Conservation (phyloP, 202 grass and related monocot genomes). For the Panicum virgatum region DNA sequence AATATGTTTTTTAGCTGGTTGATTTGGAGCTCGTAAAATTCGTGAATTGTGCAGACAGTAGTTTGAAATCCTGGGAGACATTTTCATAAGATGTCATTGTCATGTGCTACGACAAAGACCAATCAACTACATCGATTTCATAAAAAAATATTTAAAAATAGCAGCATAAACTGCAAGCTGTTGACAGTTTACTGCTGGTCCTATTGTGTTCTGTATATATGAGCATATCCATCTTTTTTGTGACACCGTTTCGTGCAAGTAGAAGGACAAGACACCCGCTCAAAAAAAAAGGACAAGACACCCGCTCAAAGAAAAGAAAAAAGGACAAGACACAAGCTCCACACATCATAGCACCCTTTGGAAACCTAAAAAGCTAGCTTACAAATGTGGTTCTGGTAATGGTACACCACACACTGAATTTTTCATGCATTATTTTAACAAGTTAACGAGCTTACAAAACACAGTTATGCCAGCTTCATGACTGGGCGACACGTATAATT, state of each 20-base stretch:
- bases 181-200: neutral
- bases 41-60: neutral
- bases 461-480: constrained; percentile 28
- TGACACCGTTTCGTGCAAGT: constrained; percentile 10
- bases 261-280: constrained; percentile 4
- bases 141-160: neutral
- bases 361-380: constrained; percentile 15
- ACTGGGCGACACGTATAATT: constrained; percentile 10
- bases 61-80: neutral
- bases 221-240: no score
- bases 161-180: neutral
- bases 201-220: neutral
- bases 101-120: neutral
- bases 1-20: neutral
- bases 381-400: constrained; percentile 9
- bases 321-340: neutral
- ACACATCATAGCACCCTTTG: neutral
- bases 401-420: neutral
- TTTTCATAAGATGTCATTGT: neutral
- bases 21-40: neutral
- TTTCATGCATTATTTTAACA: neutral
- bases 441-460: neutral
- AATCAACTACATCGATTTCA: neutral
- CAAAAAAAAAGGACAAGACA: no score
- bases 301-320: no score